Percentiles rank a stretch among this genome's conserved stretches.
Evolutionary conservation across 805 yeast genomes (phyloP).

Genomic region (Pichia gijzeniarum): DNA sequence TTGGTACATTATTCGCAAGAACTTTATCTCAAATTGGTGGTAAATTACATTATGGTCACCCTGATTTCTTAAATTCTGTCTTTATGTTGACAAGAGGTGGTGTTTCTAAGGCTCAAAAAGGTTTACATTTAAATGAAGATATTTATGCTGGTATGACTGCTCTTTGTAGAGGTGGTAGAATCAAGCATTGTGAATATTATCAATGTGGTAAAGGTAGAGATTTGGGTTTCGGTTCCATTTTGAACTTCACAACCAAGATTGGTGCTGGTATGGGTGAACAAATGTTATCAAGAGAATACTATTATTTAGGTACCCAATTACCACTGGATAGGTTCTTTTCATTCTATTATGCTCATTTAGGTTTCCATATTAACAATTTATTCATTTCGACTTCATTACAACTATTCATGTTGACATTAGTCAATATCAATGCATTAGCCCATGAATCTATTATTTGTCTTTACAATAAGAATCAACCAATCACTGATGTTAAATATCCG

Average conservation of each 20-base stretch:
- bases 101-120: slow-evolving; percentile 81
- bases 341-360: slow-evolving; percentile 81
- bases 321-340: slow-evolving; percentile 78
- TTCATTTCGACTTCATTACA: slow-evolving; percentile 73
- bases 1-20: slow-evolving; percentile 80
- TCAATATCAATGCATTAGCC: slow-evolving; percentile 66
- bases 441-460: slow-evolving; percentile 65
- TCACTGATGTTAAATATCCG: slow-evolving; percentile 61
- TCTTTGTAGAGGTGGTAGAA: slow-evolving; percentile 76
- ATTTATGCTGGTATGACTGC: slow-evolving; percentile 87
- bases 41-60: slow-evolving; percentile 83
- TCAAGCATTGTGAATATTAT: slow-evolving; percentile 80
- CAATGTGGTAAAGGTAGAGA: slow-evolving; percentile 92
- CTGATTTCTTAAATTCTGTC: slow-evolving; percentile 71
- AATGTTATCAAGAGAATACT: slow-evolving; percentile 77
- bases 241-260: slow-evolving; percentile 80
- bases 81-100: slow-evolving; percentile 87
- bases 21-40: slow-evolving; percentile 82
- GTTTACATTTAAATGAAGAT: slow-evolving; percentile 81
- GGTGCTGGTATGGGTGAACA: slow-evolving; percentile 95
- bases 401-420: slow-evolving; percentile 60
- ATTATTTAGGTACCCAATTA: slow-evolving; percentile 71
- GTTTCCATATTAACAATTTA: slow-evolving; percentile 77
- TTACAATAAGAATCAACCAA: slow-evolving; percentile 58
- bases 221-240: slow-evolving; percentile 79